Evolutionary conservation across 2,329 filamentous ascomycete species (phyloP).

Genomic region (Botrytis byssoidea): DNA sequence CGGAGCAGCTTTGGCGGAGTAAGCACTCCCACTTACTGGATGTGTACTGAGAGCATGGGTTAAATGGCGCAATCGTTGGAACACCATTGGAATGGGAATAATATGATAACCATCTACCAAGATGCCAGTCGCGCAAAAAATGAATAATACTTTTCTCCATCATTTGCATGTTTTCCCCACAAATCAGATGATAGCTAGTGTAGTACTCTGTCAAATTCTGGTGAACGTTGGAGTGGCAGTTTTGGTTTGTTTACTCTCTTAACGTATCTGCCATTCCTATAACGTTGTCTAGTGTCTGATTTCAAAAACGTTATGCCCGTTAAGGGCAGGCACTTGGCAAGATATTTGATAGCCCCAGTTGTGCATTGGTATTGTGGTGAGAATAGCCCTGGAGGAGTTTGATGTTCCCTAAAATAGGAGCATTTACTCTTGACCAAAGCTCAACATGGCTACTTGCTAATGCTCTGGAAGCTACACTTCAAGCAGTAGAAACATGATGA

Average conservation of each 20-base stretch:
- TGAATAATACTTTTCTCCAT: neutral
- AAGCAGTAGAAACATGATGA: neutral
- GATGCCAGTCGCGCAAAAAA: neutral
- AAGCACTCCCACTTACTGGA: constrained; percentile 4
- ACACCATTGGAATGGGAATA: neutral
- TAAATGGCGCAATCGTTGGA: neutral
- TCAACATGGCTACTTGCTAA: neutral
- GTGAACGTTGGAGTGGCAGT: neutral
- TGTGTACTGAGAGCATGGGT: neutral
- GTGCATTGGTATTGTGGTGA: neutral
- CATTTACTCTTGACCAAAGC: neutral
- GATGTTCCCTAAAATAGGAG: neutral
- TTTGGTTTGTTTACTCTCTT: neutral
- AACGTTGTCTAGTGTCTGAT: neutral
- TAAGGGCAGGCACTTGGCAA: neutral
- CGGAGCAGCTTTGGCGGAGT: constrained; percentile 12
- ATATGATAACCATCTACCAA: neutral
- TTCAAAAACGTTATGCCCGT: neutral
- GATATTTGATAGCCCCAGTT: neutral
- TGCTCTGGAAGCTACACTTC: neutral
- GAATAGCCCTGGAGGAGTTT: neutral
- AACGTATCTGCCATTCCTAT: neutral
- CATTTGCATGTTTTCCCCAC: neutral
- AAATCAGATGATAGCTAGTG: neutral
- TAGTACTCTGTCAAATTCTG: too few species aligned